These are phyloP conservation scores for Diospyros kaki DNA, from an alignment of 148 eudicot species.

Conservation along the genomic window DNA sequence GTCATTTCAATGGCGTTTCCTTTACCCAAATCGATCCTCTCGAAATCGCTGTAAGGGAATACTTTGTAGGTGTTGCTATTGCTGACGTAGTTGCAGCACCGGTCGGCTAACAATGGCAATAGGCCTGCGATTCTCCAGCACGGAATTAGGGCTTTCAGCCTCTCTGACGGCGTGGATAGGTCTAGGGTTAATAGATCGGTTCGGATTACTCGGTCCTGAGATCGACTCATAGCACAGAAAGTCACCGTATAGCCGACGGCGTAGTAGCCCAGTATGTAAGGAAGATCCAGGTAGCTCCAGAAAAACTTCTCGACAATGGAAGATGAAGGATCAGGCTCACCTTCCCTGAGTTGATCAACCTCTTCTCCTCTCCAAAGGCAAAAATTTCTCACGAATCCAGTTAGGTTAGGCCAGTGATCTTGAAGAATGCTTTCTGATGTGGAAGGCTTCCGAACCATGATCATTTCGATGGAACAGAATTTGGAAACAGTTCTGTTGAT, in stretches of 20 bases:
- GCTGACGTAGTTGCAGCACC: slow-evolving; percentile 24
- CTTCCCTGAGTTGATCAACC: slow-evolving; percentile 47
- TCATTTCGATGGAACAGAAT: slow-evolving; percentile 53
- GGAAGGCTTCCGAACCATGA: slow-evolving; percentile 46
- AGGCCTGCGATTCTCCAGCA: slow-evolving; percentile 81
- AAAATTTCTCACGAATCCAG: slow-evolving; percentile 51
- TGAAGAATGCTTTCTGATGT: slow-evolving; percentile 14
- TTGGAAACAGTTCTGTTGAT: slow-evolving; percentile 63
- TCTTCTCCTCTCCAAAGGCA: slow-evolving; percentile 92
- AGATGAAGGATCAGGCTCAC: slow-evolving; percentile 42
- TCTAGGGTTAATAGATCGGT: slow-evolving; percentile 62
- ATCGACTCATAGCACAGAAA: slow-evolving; percentile 65
- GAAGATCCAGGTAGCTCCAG: slow-evolving; percentile 66
- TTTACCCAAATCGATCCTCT: slow-evolving; percentile 33
- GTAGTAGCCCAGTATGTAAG: slow-evolving; percentile 68
- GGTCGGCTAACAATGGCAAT: slow-evolving; percentile 61
- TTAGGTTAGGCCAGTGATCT: slow-evolving; percentile 70
- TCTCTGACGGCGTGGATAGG: slow-evolving; percentile 49
- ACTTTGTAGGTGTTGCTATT: slow-evolving; percentile 7
- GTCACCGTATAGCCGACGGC: slow-evolving; percentile 65
- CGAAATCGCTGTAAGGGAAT: slow-evolving; percentile 49
- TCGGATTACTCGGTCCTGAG: slow-evolving; percentile 36
- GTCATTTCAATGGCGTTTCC: slow-evolving; percentile 57
- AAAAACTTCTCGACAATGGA: slow-evolving; percentile 48
- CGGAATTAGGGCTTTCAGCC: slow-evolving; percentile 56